A percentile compares a stretch with the other conserved stretches of the same genome.
Evolutionary conservation across 345 rosid species (phyloP).

Genomic region (Clarkia xantiana): DNA sequence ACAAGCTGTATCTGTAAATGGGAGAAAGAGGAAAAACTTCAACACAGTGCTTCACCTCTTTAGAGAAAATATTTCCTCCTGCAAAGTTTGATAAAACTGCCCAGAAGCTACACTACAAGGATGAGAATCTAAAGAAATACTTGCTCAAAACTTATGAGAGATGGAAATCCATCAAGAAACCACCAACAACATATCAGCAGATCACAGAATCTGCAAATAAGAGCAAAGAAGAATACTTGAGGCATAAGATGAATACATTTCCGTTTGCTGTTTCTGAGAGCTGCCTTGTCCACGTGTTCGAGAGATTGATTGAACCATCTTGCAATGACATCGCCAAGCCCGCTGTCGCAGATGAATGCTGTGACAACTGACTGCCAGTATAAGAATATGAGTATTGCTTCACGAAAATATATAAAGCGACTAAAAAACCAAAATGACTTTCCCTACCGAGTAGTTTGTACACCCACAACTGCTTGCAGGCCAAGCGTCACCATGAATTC

Average conservation of each 20-base stretch:
- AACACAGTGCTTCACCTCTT: too few relatives aligned
- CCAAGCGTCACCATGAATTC: slow-evolving; percentile 76
- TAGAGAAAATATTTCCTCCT: too few relatives aligned
- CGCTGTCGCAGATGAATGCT: slow-evolving; percentile 70
- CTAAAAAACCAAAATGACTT: slow-evolving; percentile 6
- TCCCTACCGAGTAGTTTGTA: slow-evolving; percentile 68
- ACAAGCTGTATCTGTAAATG: slow-evolving; percentile 55
- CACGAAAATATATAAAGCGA: neutral
- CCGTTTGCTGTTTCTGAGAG: slow-evolving; percentile 75
- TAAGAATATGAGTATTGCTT: slow-evolving; percentile 4
- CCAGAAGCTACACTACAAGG: too few relatives aligned
- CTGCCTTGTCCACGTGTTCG: slow-evolving; percentile 84
- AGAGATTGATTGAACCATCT: slow-evolving; percentile 88
- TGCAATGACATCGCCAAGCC: slow-evolving; percentile 60
- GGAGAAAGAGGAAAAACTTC: neutral
- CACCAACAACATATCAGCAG: too few relatives aligned
- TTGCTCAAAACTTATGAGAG: neutral
- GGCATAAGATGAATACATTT: slow-evolving; percentile 40
- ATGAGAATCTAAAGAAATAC: too few relatives aligned
- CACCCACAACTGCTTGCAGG: slow-evolving; percentile 52
- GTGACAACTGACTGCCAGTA: slow-evolving; percentile 49
- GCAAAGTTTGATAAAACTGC: too few relatives aligned
- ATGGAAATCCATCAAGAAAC: neutral
- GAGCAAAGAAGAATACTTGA: neutral
- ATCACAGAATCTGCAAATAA: too few relatives aligned